Conservation (phyloP, 371 early-diverging fungal species). For the Dichotomocladium elegans region DNA sequence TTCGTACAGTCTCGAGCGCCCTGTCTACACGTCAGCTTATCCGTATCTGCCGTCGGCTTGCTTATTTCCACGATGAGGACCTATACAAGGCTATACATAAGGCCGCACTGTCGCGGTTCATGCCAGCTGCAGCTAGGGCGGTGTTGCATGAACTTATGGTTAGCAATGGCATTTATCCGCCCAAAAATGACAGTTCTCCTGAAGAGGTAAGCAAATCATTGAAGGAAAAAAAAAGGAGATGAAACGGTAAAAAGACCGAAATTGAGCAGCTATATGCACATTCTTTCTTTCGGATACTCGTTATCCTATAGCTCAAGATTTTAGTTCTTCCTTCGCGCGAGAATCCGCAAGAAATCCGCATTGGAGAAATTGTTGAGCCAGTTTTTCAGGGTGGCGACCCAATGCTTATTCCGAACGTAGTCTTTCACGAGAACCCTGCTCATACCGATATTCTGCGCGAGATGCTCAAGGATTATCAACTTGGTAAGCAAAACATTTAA, state of each 20-base stretch:
- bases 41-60: slow-evolving; percentile 70
- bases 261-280: neutral
- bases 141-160: slow-evolving; percentile 65
- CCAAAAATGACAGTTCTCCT: slow-evolving; percentile 25
- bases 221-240: no score
- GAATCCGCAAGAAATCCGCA: slow-evolving; percentile 45
- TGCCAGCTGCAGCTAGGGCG: slow-evolving; percentile 67
- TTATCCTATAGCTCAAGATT: slow-evolving; percentile 41
- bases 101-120: slow-evolving; percentile 71
- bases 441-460: slow-evolving; percentile 70
- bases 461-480: slow-evolving; percentile 68
- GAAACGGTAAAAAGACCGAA: no score
- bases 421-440: slow-evolving; percentile 75
- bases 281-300: neutral
- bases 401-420: slow-evolving; percentile 66
- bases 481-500: slow-evolving; percentile 18
- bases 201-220: slow-evolving; percentile 35
- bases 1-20: slow-evolving; percentile 58
- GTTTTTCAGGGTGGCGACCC: slow-evolving; percentile 60
- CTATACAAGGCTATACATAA: slow-evolving; percentile 69
- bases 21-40: slow-evolving; percentile 76
- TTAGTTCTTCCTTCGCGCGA: slow-evolving; percentile 55
- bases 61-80: slow-evolving; percentile 67
- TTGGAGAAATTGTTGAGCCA: slow-evolving; percentile 54
- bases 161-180: slow-evolving; percentile 56